Evolutionary conservation across 2,329 filamentous ascomycete species (phyloP).

Genomic region (Aspergillus aculeatinus): DNA sequence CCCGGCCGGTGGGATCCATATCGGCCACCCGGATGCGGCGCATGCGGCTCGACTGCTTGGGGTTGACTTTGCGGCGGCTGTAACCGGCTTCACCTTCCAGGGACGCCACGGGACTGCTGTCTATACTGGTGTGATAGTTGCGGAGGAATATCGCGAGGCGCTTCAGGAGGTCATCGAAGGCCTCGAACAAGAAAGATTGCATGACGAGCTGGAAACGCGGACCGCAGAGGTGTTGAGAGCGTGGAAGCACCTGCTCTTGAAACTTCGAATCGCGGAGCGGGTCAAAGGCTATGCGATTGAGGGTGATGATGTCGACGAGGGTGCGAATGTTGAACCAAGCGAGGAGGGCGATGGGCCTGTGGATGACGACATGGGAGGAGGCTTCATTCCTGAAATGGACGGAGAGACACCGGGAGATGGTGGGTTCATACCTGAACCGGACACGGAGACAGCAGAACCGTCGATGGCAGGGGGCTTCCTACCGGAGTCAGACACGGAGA

Average conservation of each 20-base stretch:
- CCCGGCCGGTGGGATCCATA: conserved; percentile 58
- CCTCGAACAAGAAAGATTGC: conserved; percentile 64
- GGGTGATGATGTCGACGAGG: conserved; percentile 36
- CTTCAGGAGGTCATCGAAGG: conserved; percentile 67
- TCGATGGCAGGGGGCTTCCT: conserved; percentile 21
- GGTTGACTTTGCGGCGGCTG: conserved; percentile 83
- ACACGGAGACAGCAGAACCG: not conserved
- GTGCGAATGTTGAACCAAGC: conserved; percentile 38
- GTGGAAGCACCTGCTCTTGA: conserved; percentile 62
- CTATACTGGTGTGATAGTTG: conserved; percentile 73
- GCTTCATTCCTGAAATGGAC: conserved; percentile 40
- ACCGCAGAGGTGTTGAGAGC: conserved; percentile 52
- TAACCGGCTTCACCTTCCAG: conserved; percentile 86
- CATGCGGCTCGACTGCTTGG: conserved; percentile 73
- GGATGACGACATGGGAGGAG: conserved; percentile 34
- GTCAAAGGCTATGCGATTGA: conserved; percentile 59
- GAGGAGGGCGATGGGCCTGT: conserved; percentile 20
- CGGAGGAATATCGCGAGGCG: conserved; percentile 68
- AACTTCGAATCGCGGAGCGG: conserved; percentile 68
- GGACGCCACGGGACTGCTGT: conserved; percentile 84
- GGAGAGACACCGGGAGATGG: conserved; percentile 12
- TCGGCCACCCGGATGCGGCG: conserved; percentile 59
- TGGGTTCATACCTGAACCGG: no score
- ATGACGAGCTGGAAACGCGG: conserved; percentile 59
- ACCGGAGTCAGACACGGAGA: conserved; percentile 5